Evolutionary conservation across 192 early-diverging fungal genomes (phyloP).

Genomic region (Gonapodya prolifera): DNA sequence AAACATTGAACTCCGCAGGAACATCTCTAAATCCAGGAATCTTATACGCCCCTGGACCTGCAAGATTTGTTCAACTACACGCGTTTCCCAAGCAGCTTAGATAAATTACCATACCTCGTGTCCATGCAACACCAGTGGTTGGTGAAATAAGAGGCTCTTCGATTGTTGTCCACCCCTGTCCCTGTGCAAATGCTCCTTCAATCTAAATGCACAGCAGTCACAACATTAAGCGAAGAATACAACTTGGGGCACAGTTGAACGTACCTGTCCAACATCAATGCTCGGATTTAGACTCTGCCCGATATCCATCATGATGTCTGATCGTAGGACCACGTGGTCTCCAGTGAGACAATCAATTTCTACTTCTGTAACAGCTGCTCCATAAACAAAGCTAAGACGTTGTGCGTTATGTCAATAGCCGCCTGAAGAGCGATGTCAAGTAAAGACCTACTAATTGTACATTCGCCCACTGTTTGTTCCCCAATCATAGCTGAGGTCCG

Average conservation of each 20-base stretch:
- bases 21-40: conserved; percentile 74
- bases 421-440: not conserved
- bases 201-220: conserved; percentile 1
- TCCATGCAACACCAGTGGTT: conserved; percentile 53
- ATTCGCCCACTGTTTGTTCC: not conserved
- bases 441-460: not conserved
- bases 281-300: conserved; percentile 74
- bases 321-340: conserved; percentile 53
- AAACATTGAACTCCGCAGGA: conserved; percentile 66
- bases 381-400: not conserved
- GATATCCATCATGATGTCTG: conserved; percentile 77
- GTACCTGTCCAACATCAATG: conserved; percentile 67
- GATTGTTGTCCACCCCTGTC: conserved; percentile 64
- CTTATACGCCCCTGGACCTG: conserved; percentile 80
- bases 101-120: conserved; percentile 10
- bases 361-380: conserved; percentile 62
- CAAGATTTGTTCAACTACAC: not conserved
- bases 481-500: conserved; percentile 27
- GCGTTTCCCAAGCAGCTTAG: not conserved
- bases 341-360: conserved; percentile 79
- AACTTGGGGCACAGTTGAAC: not conserved
- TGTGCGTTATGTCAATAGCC: not conserved
- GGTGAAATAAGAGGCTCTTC: conserved; percentile 67
- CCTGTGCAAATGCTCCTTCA: conserved; percentile 4
- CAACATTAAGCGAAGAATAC: not conserved